Evolutionary conservation across 2,329 filamentous ascomycete species (phyloP), one percentile per base, ranked within the genome.

Genomic region (Xenoacremonium recifei): DNA sequence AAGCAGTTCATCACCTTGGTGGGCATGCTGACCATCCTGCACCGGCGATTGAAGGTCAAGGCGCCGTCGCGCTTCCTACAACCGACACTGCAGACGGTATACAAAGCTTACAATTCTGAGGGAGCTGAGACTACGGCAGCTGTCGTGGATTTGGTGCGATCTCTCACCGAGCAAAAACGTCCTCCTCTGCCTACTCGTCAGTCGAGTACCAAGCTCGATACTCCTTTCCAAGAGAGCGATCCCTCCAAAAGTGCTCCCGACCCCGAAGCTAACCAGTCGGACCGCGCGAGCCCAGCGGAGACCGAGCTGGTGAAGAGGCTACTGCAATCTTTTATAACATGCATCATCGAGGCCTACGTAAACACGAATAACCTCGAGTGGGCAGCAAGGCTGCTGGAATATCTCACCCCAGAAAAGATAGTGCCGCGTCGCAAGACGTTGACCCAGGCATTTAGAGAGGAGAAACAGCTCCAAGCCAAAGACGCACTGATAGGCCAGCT

Each of bases 1-100:
- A 57, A 66, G 41, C 82, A 82, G 49, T 90, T 90, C 60, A 79
- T 86, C 51, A 76, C 79, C 5, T 70, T 92, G 3, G 73, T 90
- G 21, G 80, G 80, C 35, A 82, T 91, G 72, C 74, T 93, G 11
- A 76, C 80, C 21, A 85, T 87, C 42, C 68, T 92, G 11, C 87
- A 91, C 63, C 77, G 76, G 40, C 76, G 88, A 45, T 82, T 93
- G 59, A 83, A 85, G 66, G 88, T 88, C 5, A 87, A 85, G 61
- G 82, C 82, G 48, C 87, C 88, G 2, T 90, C 86, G 35, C 78
- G 86, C 23, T 93, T 92, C 64, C 73, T 93, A 16, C 87, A 85
- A 38, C 82, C 83, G 0, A 86, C 85, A n/a, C 70, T 93, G 13
- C 81, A 86, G 49, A 84, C 86, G 19, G 80, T 91, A 35, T 75